Evolutionary conservation across 352 stramenopile genomes (phyloP).

Genomic region (Elongisporangium anandrum): DNA sequence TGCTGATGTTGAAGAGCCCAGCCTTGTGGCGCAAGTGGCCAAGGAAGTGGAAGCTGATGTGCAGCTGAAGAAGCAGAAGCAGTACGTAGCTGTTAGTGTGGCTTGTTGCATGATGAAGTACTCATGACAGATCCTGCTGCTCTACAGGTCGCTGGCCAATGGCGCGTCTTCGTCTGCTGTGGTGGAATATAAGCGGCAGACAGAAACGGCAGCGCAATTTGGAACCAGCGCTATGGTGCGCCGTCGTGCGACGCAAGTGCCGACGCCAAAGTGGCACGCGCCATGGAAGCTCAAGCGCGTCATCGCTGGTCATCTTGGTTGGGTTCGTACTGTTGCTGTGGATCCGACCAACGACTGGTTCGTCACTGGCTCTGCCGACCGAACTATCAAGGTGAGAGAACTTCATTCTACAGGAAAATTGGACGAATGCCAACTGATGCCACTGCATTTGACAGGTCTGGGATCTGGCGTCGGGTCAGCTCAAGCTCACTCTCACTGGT

Average conservation of each 20-base stretch:
- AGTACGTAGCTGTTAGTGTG: slow-evolving; percentile 20
- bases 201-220: slow-evolving; percentile 43
- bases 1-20: slow-evolving; percentile 10
- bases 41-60: slow-evolving; percentile 44
- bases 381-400: slow-evolving; percentile 92
- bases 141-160: slow-evolving; percentile 17
- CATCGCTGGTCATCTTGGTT: slow-evolving; percentile 94
- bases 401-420: background rate
- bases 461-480: slow-evolving; percentile 95
- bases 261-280: slow-evolving; percentile 97
- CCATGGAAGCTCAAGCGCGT: slow-evolving; percentile 98
- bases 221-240: slow-evolving; percentile 65
- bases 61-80: slow-evolving; percentile 40
- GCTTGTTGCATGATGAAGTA: background rate
- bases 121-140: background rate
- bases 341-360: slow-evolving; percentile 99
- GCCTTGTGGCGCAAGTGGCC: slow-evolving; percentile 52
- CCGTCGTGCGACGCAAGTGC: slow-evolving; percentile 82
- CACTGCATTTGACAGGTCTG: slow-evolving; percentile 43
- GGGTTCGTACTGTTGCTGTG: slow-evolving; percentile 97
- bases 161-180: slow-evolving; percentile 31
- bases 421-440: background rate
- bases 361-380: slow-evolving; percentile 95
- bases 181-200: slow-evolving; percentile 60
- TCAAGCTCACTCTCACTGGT: slow-evolving; percentile 99